Evolutionary conservation across 2,329 filamentous ascomycete genomes (phyloP).

Genomic region (Colletotrichum trifolii): DNA sequence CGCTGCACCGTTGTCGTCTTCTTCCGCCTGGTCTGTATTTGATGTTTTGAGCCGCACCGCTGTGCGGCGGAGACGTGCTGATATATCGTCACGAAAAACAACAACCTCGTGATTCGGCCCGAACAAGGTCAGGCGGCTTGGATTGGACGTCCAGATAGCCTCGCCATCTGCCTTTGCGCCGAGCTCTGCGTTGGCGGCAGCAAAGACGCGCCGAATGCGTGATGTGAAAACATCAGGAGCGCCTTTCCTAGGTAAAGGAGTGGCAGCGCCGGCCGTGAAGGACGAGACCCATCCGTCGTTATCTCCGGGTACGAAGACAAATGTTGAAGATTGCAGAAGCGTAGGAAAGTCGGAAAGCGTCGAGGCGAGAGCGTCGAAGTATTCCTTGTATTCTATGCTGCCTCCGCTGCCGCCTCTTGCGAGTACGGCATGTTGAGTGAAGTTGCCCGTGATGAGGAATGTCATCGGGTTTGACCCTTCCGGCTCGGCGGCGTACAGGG

Average conservation of each 20-base stretch:
- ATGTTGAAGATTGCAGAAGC: slow-evolving; percentile 82
- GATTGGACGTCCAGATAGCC: slow-evolving; percentile 90
- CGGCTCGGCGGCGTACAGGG: slow-evolving; percentile 75
- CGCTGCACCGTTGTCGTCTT: slow-evolving; percentile 41
- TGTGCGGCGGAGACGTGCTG: slow-evolving; percentile 79
- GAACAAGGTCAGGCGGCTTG: slow-evolving; percentile 83
- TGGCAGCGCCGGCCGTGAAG: slow-evolving; percentile 80
- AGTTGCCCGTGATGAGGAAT: slow-evolving; percentile 89
- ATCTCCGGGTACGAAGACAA: slow-evolving; percentile 94
- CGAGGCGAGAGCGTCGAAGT: slow-evolving; percentile 88
- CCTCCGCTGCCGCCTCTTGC: slow-evolving; percentile 77
- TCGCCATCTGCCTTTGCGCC: slow-evolving; percentile 66
- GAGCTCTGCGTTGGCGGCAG: slow-evolving; percentile 78
- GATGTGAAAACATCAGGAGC: slow-evolving; percentile 93
- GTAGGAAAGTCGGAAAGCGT: slow-evolving; percentile 85
- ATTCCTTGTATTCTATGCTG: slow-evolving; percentile 96
- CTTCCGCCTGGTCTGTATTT: slow-evolving; percentile 45
- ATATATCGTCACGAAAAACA: slow-evolving; percentile 88
- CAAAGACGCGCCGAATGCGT: slow-evolving; percentile 83
- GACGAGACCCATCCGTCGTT: slow-evolving; percentile 97
- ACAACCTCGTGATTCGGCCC: slow-evolving; percentile 89
- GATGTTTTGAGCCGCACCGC: slow-evolving; percentile 75
- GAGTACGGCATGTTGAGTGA: slow-evolving; percentile 74
- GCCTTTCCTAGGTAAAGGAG: slow-evolving; percentile 74
- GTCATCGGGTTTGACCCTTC: slow-evolving; percentile 76